Base-by-base conservation (phyloP, 768 basidiomycete genomes). In the Butyriboletus loyo region DNA sequence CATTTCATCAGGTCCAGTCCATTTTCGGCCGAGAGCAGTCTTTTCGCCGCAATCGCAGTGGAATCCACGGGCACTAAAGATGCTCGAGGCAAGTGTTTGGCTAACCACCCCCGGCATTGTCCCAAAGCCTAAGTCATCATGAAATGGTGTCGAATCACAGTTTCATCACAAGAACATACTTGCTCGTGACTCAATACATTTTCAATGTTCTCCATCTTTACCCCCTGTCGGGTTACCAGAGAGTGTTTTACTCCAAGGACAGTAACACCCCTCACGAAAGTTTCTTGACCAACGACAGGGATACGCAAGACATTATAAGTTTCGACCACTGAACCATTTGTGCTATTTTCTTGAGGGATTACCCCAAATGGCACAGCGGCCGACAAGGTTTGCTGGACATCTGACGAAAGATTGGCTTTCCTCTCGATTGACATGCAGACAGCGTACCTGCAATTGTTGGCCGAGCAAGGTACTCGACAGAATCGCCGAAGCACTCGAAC, bases 281-380 rank as follows among this genome's bases (percentile, higher is more conserved):
- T 77, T 14, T 66, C 64, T 36, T 69, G 60, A 8, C 78, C 73
- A 34, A 74, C 55, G 6, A 57, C 55, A 34, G 69, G 59, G n/a
- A 54, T 57, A 24, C 85, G 83, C 42, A 91, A 69, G 31, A 72
- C 55, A 61, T 89, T 84, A 61, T 87, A 90, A 1, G 87, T 87
- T 66, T 92, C 89, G 21, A 81, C 70, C 7, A 92, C 89, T 17
- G 72, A 74, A 11, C 89, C 89, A 58, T 84, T 85, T 32, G 82
- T 86, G 15, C 83, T 83, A 59, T 92, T 92, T 68, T 92, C 89
- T 66, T 88, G 86, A 21, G 89, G 89, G 27, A 91, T 74, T n/a
- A 92, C 75, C 24, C 80, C 89, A 43, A 82, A 74, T 30, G 72
- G 68, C 14, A 70, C 62, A 7, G 64, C 64, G 11, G 71, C 50